Conservation (phyloP, 768 basidiomycete species). For the Kockovaella imperatae region DNA sequence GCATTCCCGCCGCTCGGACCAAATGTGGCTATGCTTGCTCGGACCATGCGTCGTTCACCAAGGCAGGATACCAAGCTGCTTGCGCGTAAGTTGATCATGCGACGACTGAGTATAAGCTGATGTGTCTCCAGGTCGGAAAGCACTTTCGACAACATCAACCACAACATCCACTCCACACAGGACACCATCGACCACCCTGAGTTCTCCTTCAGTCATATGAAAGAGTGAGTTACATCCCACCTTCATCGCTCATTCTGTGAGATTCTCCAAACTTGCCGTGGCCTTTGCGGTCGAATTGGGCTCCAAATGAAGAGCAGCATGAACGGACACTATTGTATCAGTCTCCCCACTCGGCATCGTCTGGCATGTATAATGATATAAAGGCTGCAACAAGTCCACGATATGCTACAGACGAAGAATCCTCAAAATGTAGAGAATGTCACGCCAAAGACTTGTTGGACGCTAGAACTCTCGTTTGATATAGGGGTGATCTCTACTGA, state of each 20-base stretch:
- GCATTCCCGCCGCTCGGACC: slow-evolving; percentile 79
- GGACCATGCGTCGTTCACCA: slow-evolving; percentile 54
- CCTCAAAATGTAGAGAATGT: too few relatives aligned
- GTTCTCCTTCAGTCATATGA: slow-evolving; percentile 86
- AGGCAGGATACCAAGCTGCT: slow-evolving; percentile 71
- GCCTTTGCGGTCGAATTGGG: slow-evolving; percentile 70
- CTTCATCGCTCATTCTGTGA: neutral
- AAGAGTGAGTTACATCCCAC: slow-evolving; percentile 43
- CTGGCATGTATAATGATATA: too few relatives aligned
- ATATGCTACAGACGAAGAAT: too few relatives aligned
- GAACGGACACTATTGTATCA: too few relatives aligned
- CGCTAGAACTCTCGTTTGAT: too few relatives aligned
- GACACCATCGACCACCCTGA: slow-evolving; percentile 78
- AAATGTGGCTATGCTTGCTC: slow-evolving; percentile 88
- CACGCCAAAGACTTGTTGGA: too few relatives aligned
- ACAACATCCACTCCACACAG: slow-evolving; percentile 68
- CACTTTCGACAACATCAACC: slow-evolving; percentile 51
- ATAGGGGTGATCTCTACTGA: too few relatives aligned
- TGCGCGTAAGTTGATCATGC: slow-evolving; percentile 48
- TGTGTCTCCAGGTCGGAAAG: slow-evolving; percentile 36
- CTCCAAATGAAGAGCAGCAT: too few relatives aligned
- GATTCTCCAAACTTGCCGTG: slow-evolving; percentile 71
- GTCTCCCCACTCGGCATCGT: too few relatives aligned
- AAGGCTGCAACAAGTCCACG: too few relatives aligned
- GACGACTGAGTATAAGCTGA: neutral